Evolutionary conservation across 2,329 filamentous ascomycete species (phyloP), one percentile per base, ranked within the genome.

Genomic region (Camillea tinctor): DNA sequence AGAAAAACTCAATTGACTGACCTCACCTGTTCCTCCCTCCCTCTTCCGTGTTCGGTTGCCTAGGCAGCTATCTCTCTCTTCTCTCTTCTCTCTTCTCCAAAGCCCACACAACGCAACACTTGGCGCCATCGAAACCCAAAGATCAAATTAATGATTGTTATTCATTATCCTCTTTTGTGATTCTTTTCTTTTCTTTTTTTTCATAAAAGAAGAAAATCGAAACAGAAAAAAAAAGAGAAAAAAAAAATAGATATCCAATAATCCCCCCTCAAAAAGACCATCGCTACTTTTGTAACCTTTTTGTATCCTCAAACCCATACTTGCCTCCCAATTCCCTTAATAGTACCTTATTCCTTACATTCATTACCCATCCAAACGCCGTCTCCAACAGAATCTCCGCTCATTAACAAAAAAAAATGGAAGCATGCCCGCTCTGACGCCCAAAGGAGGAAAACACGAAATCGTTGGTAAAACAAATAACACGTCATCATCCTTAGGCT

Each of bases 401-500:
- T 30, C 26, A 9, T 30, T 30, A 30, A 30, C 26, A 30, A 30
- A 30, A 30, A 30, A 30, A 30, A 26, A 26, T 26, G 22, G 20
- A 50, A 3, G n/a, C n/a, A n/a, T n/a, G 48, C 48, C 48, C 36
- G 36, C 36, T n/a, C 36, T n/a, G 13, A 44, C 15, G 36, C 36
- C 36, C 36, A 15, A 44, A n/a, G n/a, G n/a, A n/a, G n/a, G n/a
- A n/a, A 44, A 40, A 30, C 2, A 30, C 26, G 26, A 30, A n/a
- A 44, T 4, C 11, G 36, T n/a, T 44, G 36, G 36, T 30, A 30
- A 9, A 30, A 11, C 8, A 30, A 30, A 30, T 44, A 44, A 44
- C 36, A 44, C 36, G 36, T 44, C 36, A 44, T 44, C 36, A 44
- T 40, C 13, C 30, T 52, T 59, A 58, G 44, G 52, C 50, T 48